Conservation (phyloP, 2,329 filamentous ascomycete genomes). For the Xylaria sp. region DNA sequence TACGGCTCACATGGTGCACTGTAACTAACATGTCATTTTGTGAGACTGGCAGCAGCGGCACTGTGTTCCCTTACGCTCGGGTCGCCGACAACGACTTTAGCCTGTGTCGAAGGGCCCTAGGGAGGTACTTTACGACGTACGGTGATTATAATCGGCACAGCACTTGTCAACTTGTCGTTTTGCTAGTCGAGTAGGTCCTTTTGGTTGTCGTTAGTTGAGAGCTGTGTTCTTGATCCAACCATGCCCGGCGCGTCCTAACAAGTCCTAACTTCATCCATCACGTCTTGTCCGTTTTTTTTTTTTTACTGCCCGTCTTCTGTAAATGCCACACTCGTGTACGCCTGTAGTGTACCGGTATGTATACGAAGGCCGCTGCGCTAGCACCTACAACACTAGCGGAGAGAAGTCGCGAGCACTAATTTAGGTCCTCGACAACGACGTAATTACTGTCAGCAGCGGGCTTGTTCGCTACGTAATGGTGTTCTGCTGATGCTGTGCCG, state of each 20-base stretch:
- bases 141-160: no score
- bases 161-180: no score
- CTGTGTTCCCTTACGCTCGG: neutral
- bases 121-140: no score
- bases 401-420: neutral
- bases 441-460: neutral
- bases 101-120: no score
- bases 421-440: neutral
- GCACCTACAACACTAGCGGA: neutral
- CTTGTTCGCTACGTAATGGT: neutral
- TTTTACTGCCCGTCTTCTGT: no score
- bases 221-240: no score
- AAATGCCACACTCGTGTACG: neutral
- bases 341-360: neutral
- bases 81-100: no score
- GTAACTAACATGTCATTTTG: neutral
- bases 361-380: neutral
- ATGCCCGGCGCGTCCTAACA: no score
- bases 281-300: no score
- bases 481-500: neutral
- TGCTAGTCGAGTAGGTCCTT: no score
- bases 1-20: neutral
- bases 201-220: no score
- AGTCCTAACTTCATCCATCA: no score
- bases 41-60: neutral